Base-by-base conservation (phyloP, 345 rosid genomes). In the Fremontodendron californicum region DNA sequence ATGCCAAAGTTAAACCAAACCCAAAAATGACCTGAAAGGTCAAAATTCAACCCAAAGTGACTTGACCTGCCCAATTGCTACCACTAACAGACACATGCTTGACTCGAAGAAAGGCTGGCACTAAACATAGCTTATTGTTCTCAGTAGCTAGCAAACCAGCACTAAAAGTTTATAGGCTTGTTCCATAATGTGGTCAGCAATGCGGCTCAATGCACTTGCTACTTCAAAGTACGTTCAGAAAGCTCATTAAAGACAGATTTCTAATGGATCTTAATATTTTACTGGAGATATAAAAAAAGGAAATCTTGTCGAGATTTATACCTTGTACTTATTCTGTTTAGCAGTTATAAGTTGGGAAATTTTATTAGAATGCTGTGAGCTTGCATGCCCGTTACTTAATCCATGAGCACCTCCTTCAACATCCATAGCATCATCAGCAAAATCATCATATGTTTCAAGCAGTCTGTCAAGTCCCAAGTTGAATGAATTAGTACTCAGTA, bases 381-480 rank as follows among this genome's bases (percentile, higher is more conserved):
- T 75, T 9, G 71, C 68, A 25, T 71, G 76, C 45, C 77, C 82
- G 58, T 77, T 81, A 40, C 60, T 82, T 37, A 51, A 79, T 75
- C 78, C 81, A 52, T 0, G 61, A 62, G 21, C 46, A 65, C 81
- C 79, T 60, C 75, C 86, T 62, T 80, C 82, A 70, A 54, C 73
- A 78, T 84, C 81, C 74, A 84, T 69, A 46, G 88, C 88, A 83
- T 91, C 92, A 64, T 94, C 97, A 67, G 84, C 92, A 73, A 87
- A 94, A 82, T 94, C 97, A 77, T 89, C 94, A 84, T 81, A 83
- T 27, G 96, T 86, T 82, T 94, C 94, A 71, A 94, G 90, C 78
- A 75, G 84, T 80, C 94, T 94, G 88, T 80, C 57, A 77, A 64
- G 86, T n/a, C 73, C 65, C 23, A 49, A 73, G 37, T 49, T 52